Conservation (phyloP, 1,139 yeast species). For the Tardiomyces digboiensis region DNA sequence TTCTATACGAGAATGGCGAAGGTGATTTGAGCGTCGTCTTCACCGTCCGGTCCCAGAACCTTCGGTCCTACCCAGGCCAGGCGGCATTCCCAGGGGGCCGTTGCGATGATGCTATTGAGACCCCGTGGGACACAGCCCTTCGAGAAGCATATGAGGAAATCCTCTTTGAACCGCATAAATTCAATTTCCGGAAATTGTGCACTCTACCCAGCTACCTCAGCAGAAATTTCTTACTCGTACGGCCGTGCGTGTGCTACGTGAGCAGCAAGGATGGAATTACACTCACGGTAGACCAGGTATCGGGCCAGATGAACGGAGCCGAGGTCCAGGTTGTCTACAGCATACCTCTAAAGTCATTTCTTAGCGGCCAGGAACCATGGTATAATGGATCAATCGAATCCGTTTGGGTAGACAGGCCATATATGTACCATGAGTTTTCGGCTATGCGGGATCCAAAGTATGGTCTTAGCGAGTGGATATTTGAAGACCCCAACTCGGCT, state of each 20-base stretch:
- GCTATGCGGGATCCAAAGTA: not conserved
- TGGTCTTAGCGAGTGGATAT: not conserved
- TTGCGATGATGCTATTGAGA: slow-evolving; percentile 54
- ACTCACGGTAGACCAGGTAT: not conserved
- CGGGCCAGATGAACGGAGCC: not conserved
- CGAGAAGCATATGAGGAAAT: slow-evolving; percentile 81
- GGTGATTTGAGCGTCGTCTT: slow-evolving; percentile 67
- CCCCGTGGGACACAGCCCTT: slow-evolving; percentile 64
- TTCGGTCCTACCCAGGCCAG: slow-evolving; percentile 73
- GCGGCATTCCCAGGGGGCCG: slow-evolving; percentile 89
- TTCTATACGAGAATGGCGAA: slow-evolving; percentile 54
- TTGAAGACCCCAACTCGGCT: not conserved
- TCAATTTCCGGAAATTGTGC: slow-evolving; percentile 43
- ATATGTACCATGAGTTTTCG: not conserved
- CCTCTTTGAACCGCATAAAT: slow-evolving; percentile 49
- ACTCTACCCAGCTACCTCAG: slow-evolving; percentile 66
- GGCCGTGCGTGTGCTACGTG: slow-evolving; percentile 68
- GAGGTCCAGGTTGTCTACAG: slow-evolving; percentile 1
- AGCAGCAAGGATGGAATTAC: slow-evolving; percentile 14
- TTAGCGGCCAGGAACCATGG: not conserved
- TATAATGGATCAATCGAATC: not conserved
- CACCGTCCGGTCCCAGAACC: slow-evolving; percentile 59
- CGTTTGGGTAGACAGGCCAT: not conserved
- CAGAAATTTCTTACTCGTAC: slow-evolving; percentile 64
- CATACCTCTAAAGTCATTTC: not conserved